Evolutionary conservation across 352 stramenopile species (phyloP), one percentile per base, ranked within the genome.

Genomic region (Globisporangium mamillatum): DNA sequence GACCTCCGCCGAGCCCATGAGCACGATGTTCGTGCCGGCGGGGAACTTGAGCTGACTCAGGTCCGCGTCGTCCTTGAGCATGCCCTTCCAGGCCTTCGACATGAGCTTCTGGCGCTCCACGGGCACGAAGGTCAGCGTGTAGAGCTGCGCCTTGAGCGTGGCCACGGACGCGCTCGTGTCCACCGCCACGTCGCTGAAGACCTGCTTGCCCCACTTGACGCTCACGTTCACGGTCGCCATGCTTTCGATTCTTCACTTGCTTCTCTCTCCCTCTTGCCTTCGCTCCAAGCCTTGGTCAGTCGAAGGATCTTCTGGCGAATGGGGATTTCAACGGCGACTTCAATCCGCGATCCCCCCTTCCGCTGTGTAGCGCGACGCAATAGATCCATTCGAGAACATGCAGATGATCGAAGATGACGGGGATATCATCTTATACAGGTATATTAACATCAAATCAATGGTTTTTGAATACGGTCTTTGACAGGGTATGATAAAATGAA

Each of bases 1-100:
- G 8, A 96, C 86, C 59, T 98, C 94, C 8, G 94, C 93, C 29
- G 91, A 98, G 41, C 96, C 96, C 88, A 99, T 98, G 68, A 99
- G 82, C 78, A 97, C 98, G 29, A 98, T 72, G 25, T 79, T 77
- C 14, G 81, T 65, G 62, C 85, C 84, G 59, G 90, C 76, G 2
- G 79, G 68, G 32, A 96, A 73, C 67, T 82, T 90, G 52, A 93
- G 69, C 58, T 72, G 63, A 2, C 71, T 75, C 10, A 94, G 76
- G 63, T 92, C 77, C 29, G 75, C 79, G 67, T 96, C 88, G 68
- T 94, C 88, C 73, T 96, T 96, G 38, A 96, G 81, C 86, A 96
- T 94, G 48, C 88, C 88, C 70, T 96, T 96, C 88, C 88, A 96
- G 9, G 86, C 85, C 67, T 96, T 96, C 66, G 78, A 89, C 88